Conservation (phyloP, 1,284 basidiomycete genomes). For the Laetiporus sulphureus region DNA sequence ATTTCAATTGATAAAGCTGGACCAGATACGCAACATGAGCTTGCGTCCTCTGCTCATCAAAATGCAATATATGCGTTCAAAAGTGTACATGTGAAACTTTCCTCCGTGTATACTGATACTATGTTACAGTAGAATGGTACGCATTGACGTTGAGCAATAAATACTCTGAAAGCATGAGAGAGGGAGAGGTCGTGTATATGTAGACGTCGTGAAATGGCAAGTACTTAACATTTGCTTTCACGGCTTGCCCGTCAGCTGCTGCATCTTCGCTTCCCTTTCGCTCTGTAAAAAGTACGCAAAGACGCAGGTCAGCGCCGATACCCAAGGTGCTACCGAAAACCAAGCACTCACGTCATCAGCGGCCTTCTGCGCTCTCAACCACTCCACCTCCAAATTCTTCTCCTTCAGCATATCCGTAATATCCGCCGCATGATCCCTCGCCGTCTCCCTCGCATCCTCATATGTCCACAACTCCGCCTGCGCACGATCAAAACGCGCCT, state of each 20-base stretch:
- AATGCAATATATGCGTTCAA: no score
- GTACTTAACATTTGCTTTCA: no score
- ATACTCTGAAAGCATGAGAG: no score
- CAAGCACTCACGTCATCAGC: constrained; percentile 37
- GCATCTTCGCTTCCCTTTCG: constrained; percentile 7
- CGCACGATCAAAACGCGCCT: constrained; percentile 39
- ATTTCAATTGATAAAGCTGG: no score
- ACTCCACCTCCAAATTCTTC: constrained; percentile 48
- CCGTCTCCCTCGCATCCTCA: constrained; percentile 38
- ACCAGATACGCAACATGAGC: no score
- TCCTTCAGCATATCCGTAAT: constrained; percentile 44
- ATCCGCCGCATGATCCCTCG: constrained; percentile 36
- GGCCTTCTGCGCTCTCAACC: constrained; percentile 39
- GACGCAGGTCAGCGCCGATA: neutral
- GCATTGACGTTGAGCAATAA: no score
- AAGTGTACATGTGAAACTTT: no score
- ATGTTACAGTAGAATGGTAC: no score
- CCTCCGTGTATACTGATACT: no score
- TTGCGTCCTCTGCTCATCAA: no score
- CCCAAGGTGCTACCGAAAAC: neutral
- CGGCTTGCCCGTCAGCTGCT: constrained; percentile 4
- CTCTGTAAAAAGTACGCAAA: constrained; percentile 1
- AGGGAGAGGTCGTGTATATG: no score
- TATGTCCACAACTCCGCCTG: constrained; percentile 37
- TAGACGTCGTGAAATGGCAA: no score